Evolutionary conservation across 176 grass and related monocot genomes (phyloP).

Genomic region (Ensete glaucum): DNA sequence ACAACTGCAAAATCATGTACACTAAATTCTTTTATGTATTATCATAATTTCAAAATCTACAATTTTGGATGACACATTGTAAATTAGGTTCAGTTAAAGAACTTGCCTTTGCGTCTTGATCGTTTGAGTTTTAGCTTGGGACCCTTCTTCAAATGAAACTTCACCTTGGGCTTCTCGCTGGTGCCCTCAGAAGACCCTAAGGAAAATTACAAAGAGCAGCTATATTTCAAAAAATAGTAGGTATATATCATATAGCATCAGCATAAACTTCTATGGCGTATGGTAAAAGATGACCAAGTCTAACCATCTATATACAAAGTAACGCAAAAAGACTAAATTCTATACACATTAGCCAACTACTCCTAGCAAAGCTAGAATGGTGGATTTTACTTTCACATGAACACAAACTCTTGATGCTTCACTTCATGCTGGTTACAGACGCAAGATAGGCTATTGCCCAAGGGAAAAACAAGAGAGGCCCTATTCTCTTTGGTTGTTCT

Average conservation of each 20-base stretch:
- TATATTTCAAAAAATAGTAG: neutral
- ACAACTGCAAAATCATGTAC: neutral
- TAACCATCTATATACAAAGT: too few relatives aligned
- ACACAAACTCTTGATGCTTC: too few relatives aligned
- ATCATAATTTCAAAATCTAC: neutral
- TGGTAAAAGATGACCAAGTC: neutral
- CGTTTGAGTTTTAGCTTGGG: constrained; percentile 57
- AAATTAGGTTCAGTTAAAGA: neutral
- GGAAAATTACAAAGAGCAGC: constrained; percentile 1
- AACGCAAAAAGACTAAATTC: neutral
- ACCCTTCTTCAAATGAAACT: constrained; percentile 52
- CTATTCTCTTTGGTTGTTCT: too few relatives aligned
- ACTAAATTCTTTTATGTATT: too few relatives aligned
- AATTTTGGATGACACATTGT: neutral
- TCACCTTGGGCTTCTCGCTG: constrained; percentile 38
- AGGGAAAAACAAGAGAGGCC: too few relatives aligned
- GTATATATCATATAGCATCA: neutral
- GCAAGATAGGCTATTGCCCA: too few relatives aligned
- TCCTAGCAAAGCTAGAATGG: neutral
- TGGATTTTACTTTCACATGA: too few relatives aligned
- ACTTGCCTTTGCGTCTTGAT: constrained; percentile 56
- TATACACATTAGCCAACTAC: neutral
- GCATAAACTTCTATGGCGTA: neutral
- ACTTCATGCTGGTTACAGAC: too few relatives aligned
- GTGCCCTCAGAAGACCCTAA: constrained; percentile 32